Percentiles rank a stretch among this genome's conserved stretches.
Conservation (phyloP, 2,329 filamentous ascomycete species). For the Endothia cerciana region DNA sequence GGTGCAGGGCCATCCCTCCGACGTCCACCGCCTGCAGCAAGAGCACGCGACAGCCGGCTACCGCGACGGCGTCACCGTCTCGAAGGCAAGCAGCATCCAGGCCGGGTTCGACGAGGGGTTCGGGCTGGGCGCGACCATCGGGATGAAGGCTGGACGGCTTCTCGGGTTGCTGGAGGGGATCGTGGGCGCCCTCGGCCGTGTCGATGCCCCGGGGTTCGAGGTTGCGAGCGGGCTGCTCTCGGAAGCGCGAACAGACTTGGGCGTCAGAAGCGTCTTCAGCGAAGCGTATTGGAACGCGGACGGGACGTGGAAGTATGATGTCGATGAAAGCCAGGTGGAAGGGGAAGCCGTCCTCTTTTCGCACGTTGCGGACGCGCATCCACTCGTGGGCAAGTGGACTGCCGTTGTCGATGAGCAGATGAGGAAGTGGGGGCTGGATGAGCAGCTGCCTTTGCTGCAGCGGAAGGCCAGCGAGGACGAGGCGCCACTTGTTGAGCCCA, state of each 20-base stretch:
- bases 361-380: conserved; percentile 70
- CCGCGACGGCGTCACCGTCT: conserved; percentile 79
- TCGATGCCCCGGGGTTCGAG: conserved; percentile 30
- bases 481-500: conserved; percentile 13
- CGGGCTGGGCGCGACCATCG: conserved; percentile 79
- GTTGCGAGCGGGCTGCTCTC: conserved; percentile 42
- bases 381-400: conserved; percentile 67
- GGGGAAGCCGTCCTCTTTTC: conserved; percentile 53
- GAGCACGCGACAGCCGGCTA: conserved; percentile 87
- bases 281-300: conserved; percentile 69
- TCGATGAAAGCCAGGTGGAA: conserved; percentile 39
- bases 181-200: conserved; percentile 48
- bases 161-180: conserved; percentile 80
- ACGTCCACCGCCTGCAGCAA: conserved; percentile 73
- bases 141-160: conserved; percentile 72
- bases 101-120: conserved; percentile 92
- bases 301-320: conserved; percentile 71
- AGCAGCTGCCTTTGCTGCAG: conserved; percentile 26
- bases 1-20: conserved; percentile 51
- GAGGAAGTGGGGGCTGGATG: conserved; percentile 39
- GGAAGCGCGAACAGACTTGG: conserved; percentile 62
- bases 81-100: conserved; percentile 79
- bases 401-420: conserved; percentile 46
- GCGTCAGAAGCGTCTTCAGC: conserved; percentile 65
- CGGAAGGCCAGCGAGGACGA: conserved; percentile 24